These are phyloP conservation scores for Eutrema japonicum DNA, from an alignment of 345 rosid species.

Conservation along the genomic window DNA sequence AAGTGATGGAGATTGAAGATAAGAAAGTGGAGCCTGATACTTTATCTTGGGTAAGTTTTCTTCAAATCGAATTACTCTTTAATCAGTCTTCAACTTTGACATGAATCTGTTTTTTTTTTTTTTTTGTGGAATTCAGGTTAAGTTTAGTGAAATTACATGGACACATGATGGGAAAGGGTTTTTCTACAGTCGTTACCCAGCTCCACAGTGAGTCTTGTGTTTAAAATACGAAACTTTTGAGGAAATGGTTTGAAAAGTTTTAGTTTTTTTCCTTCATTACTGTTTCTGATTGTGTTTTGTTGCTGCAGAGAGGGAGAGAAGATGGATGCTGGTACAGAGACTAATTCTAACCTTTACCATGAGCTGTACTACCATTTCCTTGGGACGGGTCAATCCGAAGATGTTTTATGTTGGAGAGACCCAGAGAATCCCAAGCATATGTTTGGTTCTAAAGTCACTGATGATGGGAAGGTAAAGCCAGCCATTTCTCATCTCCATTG, in stretches of 20 bases:
- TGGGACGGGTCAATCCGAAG: slow-evolving; percentile 79
- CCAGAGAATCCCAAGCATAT: slow-evolving; percentile 69
- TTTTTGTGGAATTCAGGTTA: slow-evolving; percentile 52
- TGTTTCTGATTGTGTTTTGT: slow-evolving; percentile 17
- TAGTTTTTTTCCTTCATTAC: neutral
- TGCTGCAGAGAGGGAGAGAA: slow-evolving; percentile 71
- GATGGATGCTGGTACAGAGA: slow-evolving; percentile 95
- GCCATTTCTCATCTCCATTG: slow-evolving; percentile 8
- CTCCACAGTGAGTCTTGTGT: slow-evolving; percentile 63
- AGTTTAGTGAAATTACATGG: slow-evolving; percentile 82
- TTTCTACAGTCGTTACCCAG: slow-evolving; percentile 90
- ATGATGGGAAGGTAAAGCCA: slow-evolving; percentile 79
- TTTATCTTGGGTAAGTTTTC: slow-evolving; percentile 73
- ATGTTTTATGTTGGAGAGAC: slow-evolving; percentile 92
- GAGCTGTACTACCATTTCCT: slow-evolving; percentile 81
- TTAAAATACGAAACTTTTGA: neutral
- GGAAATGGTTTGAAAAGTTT: slow-evolving; percentile 11
- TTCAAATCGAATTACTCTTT: slow-evolving; percentile 5
- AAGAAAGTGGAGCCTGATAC: slow-evolving; percentile 70
- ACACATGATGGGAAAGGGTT: slow-evolving; percentile 88
- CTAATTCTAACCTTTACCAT: slow-evolving; percentile 77
- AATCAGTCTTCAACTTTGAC: neutral
- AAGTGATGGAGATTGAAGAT: slow-evolving; percentile 67
- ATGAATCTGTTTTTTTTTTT: neutral
- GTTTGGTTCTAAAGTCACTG: slow-evolving; percentile 63